Evolutionary conservation across 257 asterid genomes (phyloP), one percentile per base, ranked within the genome.

Genomic region (Solanum paucissectum): DNA sequence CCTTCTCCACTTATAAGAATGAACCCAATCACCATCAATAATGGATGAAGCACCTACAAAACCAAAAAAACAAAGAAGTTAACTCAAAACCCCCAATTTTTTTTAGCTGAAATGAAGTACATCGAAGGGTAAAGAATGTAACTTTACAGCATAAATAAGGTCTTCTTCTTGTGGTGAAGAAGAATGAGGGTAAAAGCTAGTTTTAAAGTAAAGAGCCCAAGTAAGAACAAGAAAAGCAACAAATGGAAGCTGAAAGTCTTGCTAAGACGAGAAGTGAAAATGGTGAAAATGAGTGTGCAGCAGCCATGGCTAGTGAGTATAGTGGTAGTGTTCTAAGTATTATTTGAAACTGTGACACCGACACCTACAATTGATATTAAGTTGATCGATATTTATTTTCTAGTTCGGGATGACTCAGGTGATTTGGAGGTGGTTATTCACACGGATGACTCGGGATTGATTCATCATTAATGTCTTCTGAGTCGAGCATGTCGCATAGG

Each of bases 1-100:
- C 99, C 99, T 95, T 95, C 99, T 89, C 98, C 99, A 89, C 97
- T 96, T 34, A 96, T 83, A 44, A 96, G 91, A 90, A 96, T 96
- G 91, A 96, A 95, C 32, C 99, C 99, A 87, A 96, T 96, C 89
- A 96, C 98, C 98, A 95, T 96, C 21, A 94, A 29, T 93, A 96
- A 87, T 88, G 98, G 99, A 88, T 96, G 99, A 92, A 95, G 89
- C 75, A 95, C 95, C 98, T 96, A 92, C 83, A 25, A 90, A 84
- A 85, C 44, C 81, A 16, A 8, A 44, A 79, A 1, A 42, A 13
- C 1, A 42, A 42, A 11, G 5, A 42, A 42, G 0, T 27, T 9
- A 46, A 27, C 66, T 81, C 36, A 44, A 27, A 81, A 2, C 2
- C 38, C 16, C 33, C 18, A 79, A 27, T 2, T 27, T 71, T 7